Evolutionary conservation across 75 land plant species (phyloP).

Genomic region (Sequoia sempervirens): DNA sequence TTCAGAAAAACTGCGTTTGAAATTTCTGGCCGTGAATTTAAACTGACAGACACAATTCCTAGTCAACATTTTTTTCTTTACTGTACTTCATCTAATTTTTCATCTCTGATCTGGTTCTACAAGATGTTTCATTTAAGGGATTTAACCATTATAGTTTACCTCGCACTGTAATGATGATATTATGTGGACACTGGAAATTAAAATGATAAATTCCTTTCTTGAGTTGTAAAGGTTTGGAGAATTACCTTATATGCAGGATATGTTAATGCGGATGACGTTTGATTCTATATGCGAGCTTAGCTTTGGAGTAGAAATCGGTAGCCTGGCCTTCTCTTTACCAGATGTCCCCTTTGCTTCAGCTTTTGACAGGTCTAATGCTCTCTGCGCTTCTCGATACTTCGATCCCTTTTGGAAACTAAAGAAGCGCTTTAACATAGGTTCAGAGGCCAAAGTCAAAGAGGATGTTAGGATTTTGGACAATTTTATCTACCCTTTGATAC

Average conservation of each 20-base stretch:
- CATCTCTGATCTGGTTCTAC: no score
- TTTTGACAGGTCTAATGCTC: conserved; percentile 20
- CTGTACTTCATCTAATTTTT: no score
- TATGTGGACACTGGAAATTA: no score
- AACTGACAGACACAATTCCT: no score
- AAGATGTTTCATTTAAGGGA: no score
- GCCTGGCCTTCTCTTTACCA: conserved; percentile 18
- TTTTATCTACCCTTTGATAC: conserved; percentile 14
- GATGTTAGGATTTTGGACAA: conserved; percentile 8
- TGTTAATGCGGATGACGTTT: conserved; percentile 22
- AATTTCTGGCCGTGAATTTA: no score
- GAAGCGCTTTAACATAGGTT: conserved; percentile 17
- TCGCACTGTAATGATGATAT: no score
- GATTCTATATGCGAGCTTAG: conserved; percentile 28
- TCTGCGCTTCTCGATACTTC: conserved; percentile 10
- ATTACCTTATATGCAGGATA: conserved; percentile 19
- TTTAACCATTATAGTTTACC: no score
- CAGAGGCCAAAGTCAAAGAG: conserved; percentile 11
- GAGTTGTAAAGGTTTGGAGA: conserved; percentile 2
- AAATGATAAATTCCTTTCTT: no score
- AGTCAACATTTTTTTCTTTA: no score
- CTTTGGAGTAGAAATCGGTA: conserved; percentile 30
- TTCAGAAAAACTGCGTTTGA: no score
- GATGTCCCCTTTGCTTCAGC: conserved; percentile 29
- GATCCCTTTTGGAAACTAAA: conserved; percentile 18